These are phyloP conservation scores for Trichophaea hybrida DNA, from an alignment of 2,329 filamentous ascomycete genomes.

Conservation along the genomic window DNA sequence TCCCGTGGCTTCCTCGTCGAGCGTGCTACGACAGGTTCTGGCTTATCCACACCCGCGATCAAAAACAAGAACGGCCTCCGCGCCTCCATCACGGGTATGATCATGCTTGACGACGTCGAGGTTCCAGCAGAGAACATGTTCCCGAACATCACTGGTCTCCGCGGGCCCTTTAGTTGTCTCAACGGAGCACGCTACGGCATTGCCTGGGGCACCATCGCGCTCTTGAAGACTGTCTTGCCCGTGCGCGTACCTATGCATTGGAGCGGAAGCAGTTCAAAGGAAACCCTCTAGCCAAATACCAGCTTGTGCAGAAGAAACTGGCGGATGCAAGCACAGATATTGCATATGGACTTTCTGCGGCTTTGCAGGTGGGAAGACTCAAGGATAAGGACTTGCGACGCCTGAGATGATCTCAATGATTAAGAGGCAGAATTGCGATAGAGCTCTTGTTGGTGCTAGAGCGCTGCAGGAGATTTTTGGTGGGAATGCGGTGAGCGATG, in stretches of 20 bases:
- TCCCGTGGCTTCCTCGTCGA: slow-evolving; percentile 85
- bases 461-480: slow-evolving; percentile 88
- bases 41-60: slow-evolving; percentile 77
- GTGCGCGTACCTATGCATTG: slow-evolving; percentile 73
- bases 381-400: slow-evolving; percentile 75
- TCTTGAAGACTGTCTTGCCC: slow-evolving; percentile 74
- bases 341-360: slow-evolving; percentile 73
- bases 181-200: slow-evolving; percentile 92
- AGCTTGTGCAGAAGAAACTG: slow-evolving; percentile 95
- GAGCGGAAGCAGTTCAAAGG: slow-evolving; percentile 92
- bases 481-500: slow-evolving; percentile 94
- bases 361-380: slow-evolving; percentile 71
- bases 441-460: slow-evolving; percentile 65
- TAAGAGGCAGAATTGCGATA: slow-evolving; percentile 94
- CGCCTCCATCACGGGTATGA: slow-evolving; percentile 94
- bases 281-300: slow-evolving; percentile 89
- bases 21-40: slow-evolving; percentile 71
- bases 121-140: slow-evolving; percentile 90
- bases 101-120: slow-evolving; percentile 80
- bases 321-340: slow-evolving; percentile 85
- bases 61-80: slow-evolving; percentile 92
- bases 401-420: slow-evolving; percentile 97
- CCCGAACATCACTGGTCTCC: slow-evolving; percentile 70
- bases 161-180: slow-evolving; percentile 78
- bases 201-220: slow-evolving; percentile 83